Base-by-base conservation (phyloP, 768 basidiomycete species). In the Megacollybia marginata region DNA sequence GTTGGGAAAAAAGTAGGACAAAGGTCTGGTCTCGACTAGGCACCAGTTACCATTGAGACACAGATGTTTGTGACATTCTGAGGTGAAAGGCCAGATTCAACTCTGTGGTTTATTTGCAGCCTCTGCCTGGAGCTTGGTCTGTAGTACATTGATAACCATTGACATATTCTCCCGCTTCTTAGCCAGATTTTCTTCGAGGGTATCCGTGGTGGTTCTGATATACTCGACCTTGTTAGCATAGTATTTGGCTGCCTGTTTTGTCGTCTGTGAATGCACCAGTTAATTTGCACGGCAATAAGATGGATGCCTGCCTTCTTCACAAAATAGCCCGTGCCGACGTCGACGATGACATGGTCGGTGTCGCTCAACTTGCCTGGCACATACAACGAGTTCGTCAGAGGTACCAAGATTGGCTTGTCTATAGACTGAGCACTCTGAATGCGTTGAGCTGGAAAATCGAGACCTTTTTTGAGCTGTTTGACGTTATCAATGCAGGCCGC, bases 271-370 rank as follows among this genome's bases (percentile, higher is more conserved):
- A 13, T 13, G 32, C 18, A 23, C 9, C 13, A 46, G 42, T 18
- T 36, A 9, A 7, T 28, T 18, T 10, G 9, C 19, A 1, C 33
- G 36, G 2, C n/a, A 28, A 33, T 33, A n/a, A 19, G 35, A 18
- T 20, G 19, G 33, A 35, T 18, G 48, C 71, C 42, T 44, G 91
- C 96, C 78, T 98, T 99, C 68, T 90, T 83, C 15, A 98, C 88
- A 57, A 85, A 97, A 66, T 97, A 99, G 0, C 96, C 95, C 0
- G 95, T 98, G 1, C 96, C 96, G 23, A 98, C 76, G 63, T 99
- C 96, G 35, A 98, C 81, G 54, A 98, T 84, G 44, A 99, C 94
- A 57, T 91, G 79, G 42, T 92, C 86, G 1, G 79, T 65, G 60
- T 96, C 88, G 38, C 72, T 74, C 44, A 98, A 74, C 67, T 84